These are phyloP conservation scores for Podospora conica DNA, from an alignment of 495 filamentous ascomycete genomes.

Conservation along the genomic window DNA sequence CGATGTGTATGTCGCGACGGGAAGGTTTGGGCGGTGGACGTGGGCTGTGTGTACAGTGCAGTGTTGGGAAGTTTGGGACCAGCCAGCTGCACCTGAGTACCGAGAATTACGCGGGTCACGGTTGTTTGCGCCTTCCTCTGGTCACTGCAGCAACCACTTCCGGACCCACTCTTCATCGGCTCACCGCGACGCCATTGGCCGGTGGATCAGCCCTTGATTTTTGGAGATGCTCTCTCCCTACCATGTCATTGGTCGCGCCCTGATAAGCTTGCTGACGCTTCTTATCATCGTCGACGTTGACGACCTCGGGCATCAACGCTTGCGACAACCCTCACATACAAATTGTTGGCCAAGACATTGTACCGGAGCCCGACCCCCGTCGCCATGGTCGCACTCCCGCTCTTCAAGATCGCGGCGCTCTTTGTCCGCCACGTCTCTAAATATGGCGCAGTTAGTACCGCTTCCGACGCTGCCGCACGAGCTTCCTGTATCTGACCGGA, in stretches of 20 bases:
- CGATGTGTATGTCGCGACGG: neutral
- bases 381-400: constrained; percentile 47
- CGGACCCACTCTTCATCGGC: neutral
- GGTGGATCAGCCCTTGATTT: neutral
- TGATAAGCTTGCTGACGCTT: neutral
- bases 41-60: neutral
- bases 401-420: constrained; percentile 42
- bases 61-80: constrained; percentile 12
- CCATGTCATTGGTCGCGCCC: neutral
- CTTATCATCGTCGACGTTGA: neutral
- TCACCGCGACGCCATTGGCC: neutral
- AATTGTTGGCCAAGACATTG: neutral
- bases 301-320: neutral
- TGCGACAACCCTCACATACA: neutral
- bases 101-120: constrained; percentile 6
- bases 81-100: too few species aligned
- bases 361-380: neutral
- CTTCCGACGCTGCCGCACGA: constrained; percentile 6
- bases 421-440: constrained; percentile 53
- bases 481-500: neutral
- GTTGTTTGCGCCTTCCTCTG: constrained; percentile 8
- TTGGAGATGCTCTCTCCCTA: neutral
- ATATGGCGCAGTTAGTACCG: constrained; percentile 47
- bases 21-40: constrained; percentile 5
- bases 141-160: constrained; percentile 8